A percentile compares a stretch with the other conserved stretches of the same genome.
These are phyloP conservation scores for Fusarium algeriense DNA, from an alignment of 2,329 filamentous ascomycete species.

Conservation along the genomic window DNA sequence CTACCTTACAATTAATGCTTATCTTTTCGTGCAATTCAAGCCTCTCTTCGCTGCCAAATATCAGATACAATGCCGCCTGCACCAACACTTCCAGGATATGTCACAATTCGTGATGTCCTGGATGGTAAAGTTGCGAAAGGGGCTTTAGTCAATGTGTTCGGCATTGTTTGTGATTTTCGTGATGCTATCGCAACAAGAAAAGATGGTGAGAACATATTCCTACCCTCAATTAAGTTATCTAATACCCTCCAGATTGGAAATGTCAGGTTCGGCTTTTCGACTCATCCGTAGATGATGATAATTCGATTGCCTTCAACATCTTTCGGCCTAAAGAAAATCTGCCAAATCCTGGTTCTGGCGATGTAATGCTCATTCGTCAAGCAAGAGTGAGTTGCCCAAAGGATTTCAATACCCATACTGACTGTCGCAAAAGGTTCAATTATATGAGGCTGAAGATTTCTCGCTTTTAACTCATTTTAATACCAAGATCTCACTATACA, in stretches of 20 bases:
- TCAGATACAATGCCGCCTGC: slow-evolving; percentile 12
- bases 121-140: slow-evolving; percentile 49
- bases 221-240: slow-evolving; percentile 1
- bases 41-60: slow-evolving; percentile 10
- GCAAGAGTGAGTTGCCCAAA: slow-evolving; percentile 61
- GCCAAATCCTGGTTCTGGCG: slow-evolving; percentile 59
- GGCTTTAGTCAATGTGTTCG: slow-evolving; percentile 70
- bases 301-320: slow-evolving; percentile 64
- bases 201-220: slow-evolving; percentile 58
- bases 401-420: slow-evolving; percentile 4
- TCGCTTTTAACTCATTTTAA: slow-evolving; percentile 60
- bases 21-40: slow-evolving; percentile 2
- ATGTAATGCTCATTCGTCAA: slow-evolving; percentile 60
- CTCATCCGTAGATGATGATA: slow-evolving; percentile 61
- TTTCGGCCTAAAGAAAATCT: slow-evolving; percentile 68
- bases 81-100: slow-evolving; percentile 43
- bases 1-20: not conserved
- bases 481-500: slow-evolving; percentile 62
- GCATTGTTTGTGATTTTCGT: slow-evolving; percentile 76
- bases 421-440: slow-evolving; percentile 56
- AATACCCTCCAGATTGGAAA: slow-evolving; percentile 65
- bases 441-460: slow-evolving; percentile 42
- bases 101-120: slow-evolving; percentile 58
- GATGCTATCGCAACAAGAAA: slow-evolving; percentile 64
- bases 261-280: slow-evolving; percentile 73